Evolutionary conservation across 768 basidiomycete species (phyloP).

Genomic region (Pleurotus tuber-regium): DNA sequence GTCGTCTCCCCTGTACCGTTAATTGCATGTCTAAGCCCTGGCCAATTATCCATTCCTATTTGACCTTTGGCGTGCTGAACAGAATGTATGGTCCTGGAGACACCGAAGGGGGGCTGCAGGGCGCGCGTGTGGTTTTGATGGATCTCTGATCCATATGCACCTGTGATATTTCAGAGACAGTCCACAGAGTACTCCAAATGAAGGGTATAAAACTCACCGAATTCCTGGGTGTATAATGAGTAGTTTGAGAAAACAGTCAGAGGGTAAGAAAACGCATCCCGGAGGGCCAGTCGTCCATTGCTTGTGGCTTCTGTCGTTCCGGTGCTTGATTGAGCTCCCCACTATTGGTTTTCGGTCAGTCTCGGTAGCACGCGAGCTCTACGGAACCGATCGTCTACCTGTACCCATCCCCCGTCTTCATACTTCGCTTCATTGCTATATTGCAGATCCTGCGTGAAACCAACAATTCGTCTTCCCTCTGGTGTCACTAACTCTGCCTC

Average conservation of each 20-base stretch:
- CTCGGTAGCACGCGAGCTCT: not conserved
- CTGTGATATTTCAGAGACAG: too few species aligned
- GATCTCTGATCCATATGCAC: conserved; percentile 27
- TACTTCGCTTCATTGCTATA: conserved; percentile 54
- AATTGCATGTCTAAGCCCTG: conserved; percentile 29
- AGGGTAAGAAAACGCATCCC: conserved; percentile 57
- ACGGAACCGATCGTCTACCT: conserved; percentile 17
- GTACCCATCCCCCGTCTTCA: conserved; percentile 35
- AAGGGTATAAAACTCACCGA: too few species aligned
- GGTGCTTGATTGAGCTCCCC: conserved; percentile 45
- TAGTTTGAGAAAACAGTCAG: conserved; percentile 33
- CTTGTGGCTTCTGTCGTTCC: conserved; percentile 50
- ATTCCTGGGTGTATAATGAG: conserved; percentile 23
- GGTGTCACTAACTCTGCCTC: conserved; percentile 50
- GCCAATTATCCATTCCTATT: conserved; percentile 32
- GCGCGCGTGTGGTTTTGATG: conserved; percentile 28
- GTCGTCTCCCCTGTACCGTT: conserved; percentile 28
- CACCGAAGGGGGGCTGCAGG: conserved; percentile 22
- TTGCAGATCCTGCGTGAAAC: conserved; percentile 46
- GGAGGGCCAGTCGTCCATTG: conserved; percentile 37
- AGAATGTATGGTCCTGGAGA: conserved; percentile 24
- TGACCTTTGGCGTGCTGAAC: conserved; percentile 28
- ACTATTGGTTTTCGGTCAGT: conserved; percentile 26
- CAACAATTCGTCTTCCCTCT: conserved; percentile 41
- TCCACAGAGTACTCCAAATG: too few species aligned